Evolutionary conservation across 306 rosid genomes (phyloP).

Genomic region (Prunus mongolica): DNA sequence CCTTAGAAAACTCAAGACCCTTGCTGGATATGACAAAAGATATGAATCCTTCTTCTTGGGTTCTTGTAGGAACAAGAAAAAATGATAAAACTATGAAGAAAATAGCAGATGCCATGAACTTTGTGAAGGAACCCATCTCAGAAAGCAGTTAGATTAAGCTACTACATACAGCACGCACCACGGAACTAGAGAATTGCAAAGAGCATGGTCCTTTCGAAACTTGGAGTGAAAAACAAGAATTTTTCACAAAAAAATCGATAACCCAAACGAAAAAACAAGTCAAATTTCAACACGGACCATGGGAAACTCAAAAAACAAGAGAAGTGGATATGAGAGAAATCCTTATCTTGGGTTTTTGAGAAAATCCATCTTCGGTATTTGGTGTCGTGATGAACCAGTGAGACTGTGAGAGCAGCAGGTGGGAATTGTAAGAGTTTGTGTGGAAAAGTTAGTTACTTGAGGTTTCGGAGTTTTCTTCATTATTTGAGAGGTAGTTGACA

Average conservation of each 20-base stretch:
- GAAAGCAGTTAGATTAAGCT: conserved; percentile 18
- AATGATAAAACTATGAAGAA: conserved; percentile 22
- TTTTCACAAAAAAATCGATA: conserved; percentile 14
- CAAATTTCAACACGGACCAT: background rate
- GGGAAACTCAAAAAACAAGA: background rate
- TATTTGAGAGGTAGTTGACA: background rate
- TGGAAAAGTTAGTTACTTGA: conserved; percentile 11
- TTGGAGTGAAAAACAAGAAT: conserved; percentile 3
- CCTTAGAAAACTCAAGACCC: conserved; percentile 76
- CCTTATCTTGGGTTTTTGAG: background rate
- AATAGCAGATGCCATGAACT: conserved; percentile 28
- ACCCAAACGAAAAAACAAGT: background rate
- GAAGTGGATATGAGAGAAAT: background rate
- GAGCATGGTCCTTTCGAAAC: background rate
- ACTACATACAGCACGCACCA: background rate
- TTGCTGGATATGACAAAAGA: conserved; percentile 53
- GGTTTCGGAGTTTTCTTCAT: conserved; percentile 18
- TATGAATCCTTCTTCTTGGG: conserved; percentile 57
- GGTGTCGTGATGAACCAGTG: background rate
- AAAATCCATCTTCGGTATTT: background rate
- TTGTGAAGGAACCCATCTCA: conserved; percentile 26
- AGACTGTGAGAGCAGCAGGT: conserved; percentile 11
- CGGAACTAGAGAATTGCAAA: background rate
- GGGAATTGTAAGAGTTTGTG: background rate
- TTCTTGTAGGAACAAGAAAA: conserved; percentile 29